Base-by-base conservation (phyloP, 495 filamentous ascomycete species). In the Hapsidospora chrysogenum region DNA sequence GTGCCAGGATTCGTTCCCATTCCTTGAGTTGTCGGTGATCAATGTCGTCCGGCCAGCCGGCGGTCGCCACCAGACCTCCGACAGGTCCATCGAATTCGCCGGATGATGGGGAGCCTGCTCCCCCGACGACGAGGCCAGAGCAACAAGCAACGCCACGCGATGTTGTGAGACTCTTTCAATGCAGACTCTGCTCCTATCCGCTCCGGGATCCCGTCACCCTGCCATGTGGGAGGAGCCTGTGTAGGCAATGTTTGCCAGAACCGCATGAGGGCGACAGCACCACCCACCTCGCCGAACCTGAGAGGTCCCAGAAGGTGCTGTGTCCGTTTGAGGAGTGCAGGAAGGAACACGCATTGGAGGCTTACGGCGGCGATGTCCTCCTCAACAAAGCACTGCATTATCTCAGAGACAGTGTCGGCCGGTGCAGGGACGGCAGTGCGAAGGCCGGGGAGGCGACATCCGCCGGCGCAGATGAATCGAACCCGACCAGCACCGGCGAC, bases 161-260 rank as follows among this genome's bases (percentile, higher is more conserved):
- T 27, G 65, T 92, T 29, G 57, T 87, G 41, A 72, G 72, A 22
- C 53, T 83, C 18, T 57, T 85, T 13, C 80, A 87, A 51, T 94
- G 85, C 50, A 61, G 65, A 15, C 56, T 67, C 41, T 94, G 86
- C 50, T 81, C 78, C 9, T 58, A 56, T 10, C 80, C 78, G 2
- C 58, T 87, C 2, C 63, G 54, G 19, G 59, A 65, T 0, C 84
- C 86, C 9, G 60, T 81, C 29, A 81, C 80, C 3, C 58, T 95
- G 13, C 85, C 85, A 2, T 95, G 86, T 48, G 85, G 86, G 3
- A 72, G 79, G 49, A 70, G 77, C 5, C 43, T 92, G 4, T 95
- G 86, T 56, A 72, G 68, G 39, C 48, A 47, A 13, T 95, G 86
- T 54, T 56, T 93, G 2, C 85, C 86, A 5, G 51, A 65, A 20